Evolutionary conservation across 805 yeast genomes (phyloP).

Genomic region (Monosporozyma unispora): DNA sequence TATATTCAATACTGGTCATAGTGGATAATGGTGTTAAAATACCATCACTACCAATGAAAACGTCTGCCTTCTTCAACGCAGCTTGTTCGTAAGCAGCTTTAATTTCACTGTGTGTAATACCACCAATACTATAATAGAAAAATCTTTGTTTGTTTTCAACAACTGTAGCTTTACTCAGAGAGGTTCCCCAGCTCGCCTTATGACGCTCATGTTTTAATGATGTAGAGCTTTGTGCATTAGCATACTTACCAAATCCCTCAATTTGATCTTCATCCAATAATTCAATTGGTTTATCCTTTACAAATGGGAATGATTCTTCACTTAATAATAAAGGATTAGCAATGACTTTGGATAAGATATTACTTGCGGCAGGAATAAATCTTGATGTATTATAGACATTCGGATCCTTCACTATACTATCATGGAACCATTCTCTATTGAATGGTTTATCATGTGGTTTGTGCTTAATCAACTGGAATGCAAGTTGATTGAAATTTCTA

Average conservation of each 20-base stretch:
- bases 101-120: slow-evolving; percentile 74
- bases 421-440: slow-evolving; percentile 47
- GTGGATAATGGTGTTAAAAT: slow-evolving; percentile 46
- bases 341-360: slow-evolving; percentile 44
- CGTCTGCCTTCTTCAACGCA: slow-evolving; percentile 52
- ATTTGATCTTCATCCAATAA: slow-evolving; percentile 31
- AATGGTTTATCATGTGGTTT: slow-evolving; percentile 36
- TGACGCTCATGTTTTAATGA: slow-evolving; percentile 64
- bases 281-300: slow-evolving; percentile 61
- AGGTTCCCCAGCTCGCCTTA: slow-evolving; percentile 70
- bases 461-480: slow-evolving; percentile 45
- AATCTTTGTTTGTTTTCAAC: slow-evolving; percentile 53
- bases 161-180: slow-evolving; percentile 53
- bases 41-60: slow-evolving; percentile 75
- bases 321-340: slow-evolving; percentile 41
- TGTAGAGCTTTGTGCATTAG: slow-evolving; percentile 31
- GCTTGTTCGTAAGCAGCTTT: slow-evolving; percentile 68
- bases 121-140: slow-evolving; percentile 81
- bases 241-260: slow-evolving; percentile 25
- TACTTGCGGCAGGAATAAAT: slow-evolving; percentile 60
- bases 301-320: slow-evolving; percentile 59
- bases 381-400: slow-evolving; percentile 53
- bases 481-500: slow-evolving; percentile 47
- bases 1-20: slow-evolving; percentile 32
- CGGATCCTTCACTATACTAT: slow-evolving; percentile 32